These are phyloP conservation scores for Arabidopsis hybrid DNA, from an alignment of 441 rosid species.

Conservation along the genomic window DNA sequence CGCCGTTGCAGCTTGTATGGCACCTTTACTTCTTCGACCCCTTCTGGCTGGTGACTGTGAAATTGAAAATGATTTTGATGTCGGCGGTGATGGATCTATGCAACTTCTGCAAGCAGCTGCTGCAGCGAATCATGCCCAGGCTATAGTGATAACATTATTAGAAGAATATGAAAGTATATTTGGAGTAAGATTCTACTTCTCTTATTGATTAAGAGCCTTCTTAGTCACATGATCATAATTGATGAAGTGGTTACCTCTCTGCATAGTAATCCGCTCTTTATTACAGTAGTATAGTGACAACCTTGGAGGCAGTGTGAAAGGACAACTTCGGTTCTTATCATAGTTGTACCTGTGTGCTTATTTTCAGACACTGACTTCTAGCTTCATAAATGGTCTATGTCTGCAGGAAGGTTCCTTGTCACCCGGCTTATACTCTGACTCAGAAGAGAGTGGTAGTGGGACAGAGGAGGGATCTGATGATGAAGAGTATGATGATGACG, in stretches of 20 bases:
- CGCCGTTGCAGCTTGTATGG: constrained; percentile 99
- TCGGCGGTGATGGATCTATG: constrained; percentile 91
- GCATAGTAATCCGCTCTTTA: constrained; percentile 20
- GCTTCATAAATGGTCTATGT: constrained; percentile 41
- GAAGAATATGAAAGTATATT: constrained; percentile 90
- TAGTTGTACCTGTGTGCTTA: constrained; percentile 20
- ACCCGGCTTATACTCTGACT: constrained; percentile 82
- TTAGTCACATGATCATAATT: constrained; percentile 6
- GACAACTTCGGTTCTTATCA: background rate
- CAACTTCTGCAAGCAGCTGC: constrained; percentile 99
- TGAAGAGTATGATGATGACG: constrained; percentile 83
- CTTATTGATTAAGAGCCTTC: constrained; percentile 9
- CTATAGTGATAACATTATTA: constrained; percentile 88
- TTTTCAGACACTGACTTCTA: constrained; percentile 40
- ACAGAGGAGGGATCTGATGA: constrained; percentile 88
- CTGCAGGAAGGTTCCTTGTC: constrained; percentile 81
- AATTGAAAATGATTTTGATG: constrained; percentile 83
- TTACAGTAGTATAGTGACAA: constrained; percentile 19
- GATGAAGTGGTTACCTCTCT: constrained; percentile 9
- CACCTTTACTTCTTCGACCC: constrained; percentile 99
- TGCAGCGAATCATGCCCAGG: constrained; percentile 99
- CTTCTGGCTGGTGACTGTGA: constrained; percentile 98
- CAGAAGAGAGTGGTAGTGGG: constrained; percentile 84
- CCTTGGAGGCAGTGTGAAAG: constrained; percentile 20
- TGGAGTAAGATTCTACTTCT: constrained; percentile 67